Evolutionary conservation across 2,329 filamentous ascomycete genomes (phyloP).

Genomic region (Pseudogymnoascus sp.): DNA sequence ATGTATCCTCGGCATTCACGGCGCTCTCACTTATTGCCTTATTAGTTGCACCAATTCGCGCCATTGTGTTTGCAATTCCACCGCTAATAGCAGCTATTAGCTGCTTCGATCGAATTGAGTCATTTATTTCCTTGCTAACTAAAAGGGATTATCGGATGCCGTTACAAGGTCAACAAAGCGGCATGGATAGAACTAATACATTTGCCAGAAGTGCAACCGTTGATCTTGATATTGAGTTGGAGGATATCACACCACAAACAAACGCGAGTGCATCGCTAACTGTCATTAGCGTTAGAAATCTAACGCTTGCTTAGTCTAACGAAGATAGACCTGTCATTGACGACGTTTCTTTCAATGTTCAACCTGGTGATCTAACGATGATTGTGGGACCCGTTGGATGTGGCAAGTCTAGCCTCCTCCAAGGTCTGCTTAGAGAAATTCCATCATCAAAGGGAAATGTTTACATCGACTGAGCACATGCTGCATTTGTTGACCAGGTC

Average conservation of each 20-base stretch:
- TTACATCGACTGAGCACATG: constrained; percentile 5
- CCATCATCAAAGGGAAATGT: constrained; percentile 16
- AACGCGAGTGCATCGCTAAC: background rate
- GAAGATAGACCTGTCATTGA: constrained; percentile 13
- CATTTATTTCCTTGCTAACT: constrained; percentile 17
- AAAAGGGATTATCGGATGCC: constrained; percentile 18
- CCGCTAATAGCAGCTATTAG: constrained; percentile 32
- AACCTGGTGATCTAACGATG: background rate
- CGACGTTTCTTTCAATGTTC: background rate
- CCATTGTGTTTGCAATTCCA: constrained; percentile 34
- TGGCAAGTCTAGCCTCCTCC: constrained; percentile 23
- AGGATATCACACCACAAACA: background rate
- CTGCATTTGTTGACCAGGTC: constrained; percentile 18
- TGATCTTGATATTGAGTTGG: background rate
- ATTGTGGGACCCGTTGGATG: constrained; percentile 24
- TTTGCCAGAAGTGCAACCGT: background rate
- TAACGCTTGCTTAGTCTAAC: constrained; percentile 20
- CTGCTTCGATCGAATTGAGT: constrained; percentile 36
- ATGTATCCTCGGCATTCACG: constrained; percentile 33
- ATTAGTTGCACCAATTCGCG: constrained; percentile 33
- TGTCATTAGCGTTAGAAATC: constrained; percentile 21
- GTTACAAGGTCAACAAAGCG: constrained; percentile 4
- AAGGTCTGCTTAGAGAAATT: constrained; percentile 21
- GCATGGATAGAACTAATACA: constrained; percentile 13
- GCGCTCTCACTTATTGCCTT: constrained; percentile 36